phyloP scores from a whole-genome alignment of 345 rosid species.

The Raphanus raphanistrum region DNA sequence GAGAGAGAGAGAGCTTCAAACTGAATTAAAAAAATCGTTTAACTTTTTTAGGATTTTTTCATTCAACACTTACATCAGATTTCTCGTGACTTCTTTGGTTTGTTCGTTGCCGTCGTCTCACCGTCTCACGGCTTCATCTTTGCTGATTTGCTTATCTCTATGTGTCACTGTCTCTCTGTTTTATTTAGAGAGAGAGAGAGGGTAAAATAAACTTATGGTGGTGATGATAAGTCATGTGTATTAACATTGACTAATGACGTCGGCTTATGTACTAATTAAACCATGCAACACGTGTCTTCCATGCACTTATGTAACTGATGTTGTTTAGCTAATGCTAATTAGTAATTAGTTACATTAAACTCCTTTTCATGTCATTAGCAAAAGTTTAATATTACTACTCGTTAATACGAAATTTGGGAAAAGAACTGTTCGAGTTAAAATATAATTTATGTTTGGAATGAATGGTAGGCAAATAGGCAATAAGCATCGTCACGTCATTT shows the following conservation, averaged over 20 bases:
- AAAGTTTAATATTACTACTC: too few species aligned
- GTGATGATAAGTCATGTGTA: conserved; percentile 12
- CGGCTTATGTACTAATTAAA: background rate
- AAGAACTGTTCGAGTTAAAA: too few species aligned
- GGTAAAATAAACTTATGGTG: background rate
- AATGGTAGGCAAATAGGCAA: too few species aligned
- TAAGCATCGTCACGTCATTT: too few species aligned
- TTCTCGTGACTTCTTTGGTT: conserved; percentile 36
- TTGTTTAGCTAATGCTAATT: background rate
- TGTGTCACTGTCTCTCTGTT: conserved; percentile 23
- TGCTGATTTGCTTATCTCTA: conserved; percentile 27
- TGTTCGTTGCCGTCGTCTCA: conserved; percentile 27
- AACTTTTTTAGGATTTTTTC: background rate
- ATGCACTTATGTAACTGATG: conserved; percentile 24
- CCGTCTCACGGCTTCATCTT: conserved; percentile 32
- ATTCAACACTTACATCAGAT: conserved; percentile 9
- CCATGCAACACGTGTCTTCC: conserved; percentile 36
- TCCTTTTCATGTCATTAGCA: background rate
- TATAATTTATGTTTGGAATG: too few species aligned
- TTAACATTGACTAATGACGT: conserved; percentile 6
- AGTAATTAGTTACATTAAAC: background rate
- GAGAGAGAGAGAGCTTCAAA: conserved; percentile 27
- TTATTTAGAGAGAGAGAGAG: conserved; percentile 26
- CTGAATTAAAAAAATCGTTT: conserved; percentile 3
- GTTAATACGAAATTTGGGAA: too few species aligned